Evolutionary conservation across 768 basidiomycete species (phyloP).

Genomic region (Suillus fuscotomentosus): DNA sequence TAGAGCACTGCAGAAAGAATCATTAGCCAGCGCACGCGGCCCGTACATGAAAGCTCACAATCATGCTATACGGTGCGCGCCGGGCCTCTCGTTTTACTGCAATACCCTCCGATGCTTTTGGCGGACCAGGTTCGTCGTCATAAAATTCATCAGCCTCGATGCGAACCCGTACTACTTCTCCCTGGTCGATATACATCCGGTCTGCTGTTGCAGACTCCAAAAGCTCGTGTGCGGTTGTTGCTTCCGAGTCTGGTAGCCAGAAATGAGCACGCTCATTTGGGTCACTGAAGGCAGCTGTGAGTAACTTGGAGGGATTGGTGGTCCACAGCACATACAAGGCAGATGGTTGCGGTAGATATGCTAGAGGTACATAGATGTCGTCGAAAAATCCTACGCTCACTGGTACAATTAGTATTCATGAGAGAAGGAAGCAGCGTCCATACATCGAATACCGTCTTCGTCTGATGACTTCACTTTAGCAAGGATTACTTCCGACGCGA

Average conservation of each 20-base stretch:
- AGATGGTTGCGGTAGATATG: slow-evolving; percentile 78
- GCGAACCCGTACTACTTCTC: slow-evolving; percentile 73
- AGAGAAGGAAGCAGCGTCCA: slow-evolving; percentile 24
- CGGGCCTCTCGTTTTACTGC: slow-evolving; percentile 47
- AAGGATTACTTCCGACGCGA: slow-evolving; percentile 84
- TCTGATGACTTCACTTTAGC: slow-evolving; percentile 89
- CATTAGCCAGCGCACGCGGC: not conserved
- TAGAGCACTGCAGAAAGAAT: slow-evolving; percentile 57
- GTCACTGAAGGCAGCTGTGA: slow-evolving; percentile 46
- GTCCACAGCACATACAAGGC: slow-evolving; percentile 57
- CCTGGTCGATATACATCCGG: slow-evolving; percentile 80
- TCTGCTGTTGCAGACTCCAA: slow-evolving; percentile 65
- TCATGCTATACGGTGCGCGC: slow-evolving; percentile 66
- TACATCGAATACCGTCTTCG: slow-evolving; percentile 80
- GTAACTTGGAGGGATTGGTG: not conserved
- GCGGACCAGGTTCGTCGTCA: slow-evolving; percentile 85
- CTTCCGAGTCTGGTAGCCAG: slow-evolving; percentile 68
- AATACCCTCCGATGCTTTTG: slow-evolving; percentile 71
- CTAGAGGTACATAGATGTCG: slow-evolving; percentile 82
- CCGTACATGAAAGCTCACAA: slow-evolving; percentile 41
- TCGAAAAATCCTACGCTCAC: slow-evolving; percentile 92
- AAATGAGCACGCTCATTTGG: slow-evolving; percentile 82
- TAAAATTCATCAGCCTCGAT: slow-evolving; percentile 82
- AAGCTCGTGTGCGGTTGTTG: slow-evolving; percentile 53
- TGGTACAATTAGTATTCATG: slow-evolving; percentile 28